Base-by-base conservation (phyloP, 2,329 filamentous ascomycete genomes). In the Fusarium nodosum region DNA sequence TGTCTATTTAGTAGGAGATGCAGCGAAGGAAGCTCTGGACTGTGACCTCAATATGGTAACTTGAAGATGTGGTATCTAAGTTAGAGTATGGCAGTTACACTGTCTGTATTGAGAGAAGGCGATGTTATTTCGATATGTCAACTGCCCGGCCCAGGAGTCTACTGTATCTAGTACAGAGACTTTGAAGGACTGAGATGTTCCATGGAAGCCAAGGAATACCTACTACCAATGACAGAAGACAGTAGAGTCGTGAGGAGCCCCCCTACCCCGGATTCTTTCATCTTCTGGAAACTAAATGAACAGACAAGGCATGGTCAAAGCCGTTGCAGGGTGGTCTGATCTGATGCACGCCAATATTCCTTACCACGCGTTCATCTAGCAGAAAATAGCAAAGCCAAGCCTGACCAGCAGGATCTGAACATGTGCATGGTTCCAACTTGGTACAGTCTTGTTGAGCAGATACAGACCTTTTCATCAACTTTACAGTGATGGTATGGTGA, bases 261-360 rank as follows among this genome's bases (percentile, higher is more conserved):
- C 45, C 9, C 38, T 54, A 66, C 62, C 62, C 62, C 61, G 24
- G 61, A 65, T 66, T 55, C 45, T 55, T 28, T 46, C 33, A 39
- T 26, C 36, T 44, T 60, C 31, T 47, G 39, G 39, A 52, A 66
- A 42, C n/a, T 20, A 41, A 39, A 38, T 39, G 28, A 39, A 47
- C n/a, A 63, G 41, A 26, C 22, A 60, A 44, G 44, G 41, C 24
- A 47, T 47, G 47, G 58, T 39, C 34, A 65, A 44, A 36, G 42
- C 62, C 61, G 42, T 54, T 66, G 55, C 61, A 65, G 54, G 60
- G 60, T 60, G 54, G 61, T 38, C 60, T 64, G 60, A 57, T 64
- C 18, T 28, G 59, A 31, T 60, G 53, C 60, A 65, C 36, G 52
- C 53, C 61, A 64, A 52, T 59, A 30, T 28, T 16, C 22, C 16